Base-by-base conservation (phyloP, 2,329 filamentous ascomycete genomes). In the Ophiocordyceps camponoti-rufipedis region DNA sequence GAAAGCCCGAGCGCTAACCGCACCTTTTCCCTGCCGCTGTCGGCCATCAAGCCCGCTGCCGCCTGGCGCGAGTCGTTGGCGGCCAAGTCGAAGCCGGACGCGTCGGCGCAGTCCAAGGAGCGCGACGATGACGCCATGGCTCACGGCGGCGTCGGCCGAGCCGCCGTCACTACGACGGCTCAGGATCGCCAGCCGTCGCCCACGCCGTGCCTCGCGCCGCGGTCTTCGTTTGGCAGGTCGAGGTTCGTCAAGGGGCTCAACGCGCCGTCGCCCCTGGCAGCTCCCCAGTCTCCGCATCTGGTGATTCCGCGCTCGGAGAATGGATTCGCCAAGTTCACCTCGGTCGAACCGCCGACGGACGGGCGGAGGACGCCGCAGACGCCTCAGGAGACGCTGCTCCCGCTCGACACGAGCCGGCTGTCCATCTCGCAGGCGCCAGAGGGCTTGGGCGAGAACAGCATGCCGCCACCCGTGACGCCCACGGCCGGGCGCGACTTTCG, bases 341-440 rank as follows among this genome's bases (percentile, higher is more conserved):
- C 58, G 54, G 56, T 66, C 53, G 58, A 64, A 69, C 59, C 69
- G 77, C 75, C 81, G 44, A 63, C 77, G 51, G 71, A 73, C 55
- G 69, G 62, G 62, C 69, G 65, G 58, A 70, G 64, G 61, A 76
- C 83, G 10, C 85, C 87, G 16, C 82, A 76, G 48, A 95, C 89
- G 0, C 89, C 89, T 0, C 76, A 77, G 43, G 86, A 91, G 48
- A 73, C 71, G 45, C 72, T 85, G 55, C 70, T 80, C 28, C 82
- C 84, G 28, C 80, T 82, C 7, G 88, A 95, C 58, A 80, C 86
- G 1, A 93, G 84, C 61, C 77, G 78, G 38, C 67, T 94, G 16
- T 88, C 86, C 1, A 89, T 94, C 48, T 91, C 85, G 4, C 80
- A 76, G 47, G 67, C 70, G 16, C 53, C 55, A 11, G 64, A 67